Evolutionary conservation across 305 asterid genomes (phyloP).

Genomic region (Lippia alba): DNA sequence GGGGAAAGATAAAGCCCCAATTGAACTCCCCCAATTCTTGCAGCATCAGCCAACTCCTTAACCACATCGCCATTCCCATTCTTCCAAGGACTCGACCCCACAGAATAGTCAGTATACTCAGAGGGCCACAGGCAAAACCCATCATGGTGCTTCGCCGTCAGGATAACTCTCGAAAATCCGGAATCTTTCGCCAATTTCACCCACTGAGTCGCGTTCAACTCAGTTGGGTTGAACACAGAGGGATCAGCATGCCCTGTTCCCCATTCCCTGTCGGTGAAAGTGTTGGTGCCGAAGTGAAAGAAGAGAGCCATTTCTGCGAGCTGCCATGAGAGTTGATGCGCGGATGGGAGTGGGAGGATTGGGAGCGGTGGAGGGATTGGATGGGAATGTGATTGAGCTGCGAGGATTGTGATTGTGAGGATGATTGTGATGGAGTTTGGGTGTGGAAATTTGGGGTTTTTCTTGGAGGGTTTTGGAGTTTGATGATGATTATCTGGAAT

Average conservation of each 20-base stretch:
- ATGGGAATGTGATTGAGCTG: slow-evolving; percentile 28
- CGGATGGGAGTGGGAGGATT: slow-evolving; percentile 74
- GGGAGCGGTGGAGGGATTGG: slow-evolving; percentile 83
- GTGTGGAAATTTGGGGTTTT: slow-evolving; percentile 18
- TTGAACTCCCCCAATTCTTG: slow-evolving; percentile 57
- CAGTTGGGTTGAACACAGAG: slow-evolving; percentile 66
- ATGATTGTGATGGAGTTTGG: slow-evolving; percentile 23
- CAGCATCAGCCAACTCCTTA: slow-evolving; percentile 71
- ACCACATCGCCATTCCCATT: slow-evolving; percentile 87
- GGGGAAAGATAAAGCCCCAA: slow-evolving; percentile 95
- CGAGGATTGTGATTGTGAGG: slow-evolving; percentile 24
- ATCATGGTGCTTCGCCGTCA: slow-evolving; percentile 91
- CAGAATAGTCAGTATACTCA: slow-evolving; percentile 81
- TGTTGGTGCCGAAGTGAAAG: slow-evolving; percentile 89
- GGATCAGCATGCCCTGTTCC: slow-evolving; percentile 88
- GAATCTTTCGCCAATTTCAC: slow-evolving; percentile 65
- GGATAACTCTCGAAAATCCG: slow-evolving; percentile 69
- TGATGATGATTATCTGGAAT: slow-evolving; percentile 12
- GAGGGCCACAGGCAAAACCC: slow-evolving; percentile 98
- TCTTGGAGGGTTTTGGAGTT: slow-evolving; percentile 7
- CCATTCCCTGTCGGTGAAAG: slow-evolving; percentile 87
- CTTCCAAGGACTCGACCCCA: slow-evolving; percentile 80
- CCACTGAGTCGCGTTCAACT: slow-evolving; percentile 86
- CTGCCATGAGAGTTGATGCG: slow-evolving; percentile 89
- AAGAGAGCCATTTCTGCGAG: slow-evolving; percentile 84